Base-by-base conservation (phyloP, 2,329 filamentous ascomycete genomes). In the Phialophora macrospora region DNA sequence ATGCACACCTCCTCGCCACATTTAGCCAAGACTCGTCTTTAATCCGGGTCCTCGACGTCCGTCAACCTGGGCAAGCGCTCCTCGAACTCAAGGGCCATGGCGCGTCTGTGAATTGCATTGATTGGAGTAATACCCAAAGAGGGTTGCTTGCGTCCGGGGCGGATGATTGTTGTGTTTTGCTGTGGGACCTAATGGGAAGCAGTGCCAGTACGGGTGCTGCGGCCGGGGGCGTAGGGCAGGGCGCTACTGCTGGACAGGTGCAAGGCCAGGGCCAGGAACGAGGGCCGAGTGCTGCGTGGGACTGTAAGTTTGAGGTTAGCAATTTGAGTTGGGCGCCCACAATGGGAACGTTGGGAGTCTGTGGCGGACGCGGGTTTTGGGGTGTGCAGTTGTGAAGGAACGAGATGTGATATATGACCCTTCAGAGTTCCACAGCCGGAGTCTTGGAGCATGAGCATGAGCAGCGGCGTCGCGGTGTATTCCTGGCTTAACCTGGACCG, bases 1-100 rank as follows among this genome's bases (percentile, higher is more conserved):
- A 99, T 77, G 90, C 92, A 6, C 93, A 99, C 76, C 87, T 99
- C 38, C 87, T 99, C 41, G 94, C 94, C n/a, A 99, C 95, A 0
- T 98, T 99, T 77, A 94, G 95, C 20, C 90, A 93, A 74, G 95
- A 98, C 76, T 96, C 92, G 3, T 93, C 90, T 73, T 82, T 96
- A 38, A 93, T 99, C 75, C 92, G 95, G 55, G 96, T 99, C 62
- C 87, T 99, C 32, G 95, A 99, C 74, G 94, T 98, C 2, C 90
- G 95, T 56, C 95, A 99, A 79, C 95, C 95, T 0, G 95, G 95
- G 5, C 95, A 97, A 78, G 95, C 95, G 2, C 85, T 99, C 4
- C 86, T 99, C 28, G 95, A 99, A 77, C 87, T 99, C 44, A 91
- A 91, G 55, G 95, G 95, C 24, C 94, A 99, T 75, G 87, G 88